These are phyloP conservation scores for Arthroderma uncinatum DNA, from an alignment of 2,329 filamentous ascomycete species.

Conservation along the genomic window DNA sequence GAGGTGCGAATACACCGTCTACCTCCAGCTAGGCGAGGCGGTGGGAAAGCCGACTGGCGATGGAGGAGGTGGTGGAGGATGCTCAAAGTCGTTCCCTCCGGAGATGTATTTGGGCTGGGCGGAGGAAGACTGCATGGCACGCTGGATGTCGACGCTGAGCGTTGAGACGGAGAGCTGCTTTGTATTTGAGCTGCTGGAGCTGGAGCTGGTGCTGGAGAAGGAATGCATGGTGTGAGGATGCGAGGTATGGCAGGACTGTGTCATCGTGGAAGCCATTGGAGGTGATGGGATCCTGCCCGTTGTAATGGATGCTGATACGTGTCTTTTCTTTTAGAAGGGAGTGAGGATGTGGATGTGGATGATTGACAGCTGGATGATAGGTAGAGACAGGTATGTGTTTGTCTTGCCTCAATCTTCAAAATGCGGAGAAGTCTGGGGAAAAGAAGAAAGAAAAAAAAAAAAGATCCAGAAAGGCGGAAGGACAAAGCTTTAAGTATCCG, in stretches of 20 bases:
- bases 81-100: constrained; percentile 20
- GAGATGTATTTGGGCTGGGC: constrained; percentile 24
- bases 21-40: not conserved
- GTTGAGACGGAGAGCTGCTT: constrained; percentile 10
- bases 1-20: not conserved
- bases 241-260: constrained; percentile 6
- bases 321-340: too few species aligned
- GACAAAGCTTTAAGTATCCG: not conserved
- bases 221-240: constrained; percentile 5
- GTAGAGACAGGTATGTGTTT: too few species aligned
- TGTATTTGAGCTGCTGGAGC: not conserved
- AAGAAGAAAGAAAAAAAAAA: not conserved
- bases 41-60: constrained; percentile 20
- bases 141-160: constrained; percentile 30
- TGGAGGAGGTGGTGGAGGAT: constrained; percentile 25
- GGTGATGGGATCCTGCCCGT: not conserved
- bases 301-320: not conserved
- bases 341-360: too few species aligned
- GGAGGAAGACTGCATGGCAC: constrained; percentile 29
- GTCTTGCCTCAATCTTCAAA: not conserved
- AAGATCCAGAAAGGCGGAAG: not conserved
- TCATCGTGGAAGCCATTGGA: constrained; percentile 5
- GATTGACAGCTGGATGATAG: not conserved
- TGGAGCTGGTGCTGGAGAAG: not conserved
- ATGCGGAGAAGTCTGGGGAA: constrained; percentile 3